Base-by-base conservation (phyloP, 2,329 filamentous ascomycete genomes). In the Fusarium sp. region DNA sequence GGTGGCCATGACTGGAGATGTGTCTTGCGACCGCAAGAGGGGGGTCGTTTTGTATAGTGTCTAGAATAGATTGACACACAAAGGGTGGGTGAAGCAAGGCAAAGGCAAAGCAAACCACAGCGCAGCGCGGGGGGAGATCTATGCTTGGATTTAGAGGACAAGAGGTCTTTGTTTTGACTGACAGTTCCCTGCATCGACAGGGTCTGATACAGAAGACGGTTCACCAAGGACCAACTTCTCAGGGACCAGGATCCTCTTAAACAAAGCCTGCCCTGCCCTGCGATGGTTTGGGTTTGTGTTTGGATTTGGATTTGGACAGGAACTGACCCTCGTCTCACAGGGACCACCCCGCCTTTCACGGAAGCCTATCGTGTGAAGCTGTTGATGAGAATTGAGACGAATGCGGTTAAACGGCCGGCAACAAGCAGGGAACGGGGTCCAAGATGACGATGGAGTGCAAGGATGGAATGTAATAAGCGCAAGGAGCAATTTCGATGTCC, bases 181-280 rank as follows among this genome's bases (percentile, higher is more conserved):
- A 56, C 50, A 57, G 38, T 66, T 61, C 62, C 67, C 63, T 67
- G 68, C 57, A 57, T 65, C 24, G 63, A 74, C 73, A 75, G 73
- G 69, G 73, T 75, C 73, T 75, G 73, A 74, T 66, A 72, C 71
- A 69, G 57, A 61, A 74, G 50, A 69, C 55, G 73, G 71, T 73
- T 74, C 73, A 75, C 65, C 63, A 66, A 44, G 57, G 31, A 55
- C 39, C 56, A 63, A 69, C 50, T 42, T 60, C 59, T 50, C 55
- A 65, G 72, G 70, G 69, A 57, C 68, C 55, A 59, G 70, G 68
- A 63, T 64, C 56, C 56, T 74, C 61, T 63, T 69, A 50, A 62
- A 54, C 37, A 46, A 65, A 59, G 28, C 41, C 46, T 52, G 39
- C 18, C 33, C 57, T 52, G 39, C n/a, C n/a, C n/a, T n/a, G n/a